phyloP scores from a whole-genome alignment of 495 filamentous ascomycete species.

The Trichoderma erinaceum region DNA sequence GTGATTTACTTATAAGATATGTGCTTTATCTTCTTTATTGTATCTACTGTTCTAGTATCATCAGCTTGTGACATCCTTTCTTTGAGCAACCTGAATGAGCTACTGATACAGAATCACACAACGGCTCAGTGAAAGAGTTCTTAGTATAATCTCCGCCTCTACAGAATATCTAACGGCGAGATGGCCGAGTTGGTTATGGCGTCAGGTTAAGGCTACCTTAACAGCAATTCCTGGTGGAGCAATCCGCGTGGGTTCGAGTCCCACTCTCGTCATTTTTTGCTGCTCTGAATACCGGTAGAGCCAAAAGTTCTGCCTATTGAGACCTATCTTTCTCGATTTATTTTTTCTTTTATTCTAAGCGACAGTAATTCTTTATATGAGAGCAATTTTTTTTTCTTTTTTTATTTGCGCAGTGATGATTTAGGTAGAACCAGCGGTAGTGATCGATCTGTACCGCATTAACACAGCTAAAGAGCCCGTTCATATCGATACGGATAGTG shows the following conservation, averaged over 20 bases:
- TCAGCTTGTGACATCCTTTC: neutral
- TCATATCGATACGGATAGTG: slow-evolving; percentile 10
- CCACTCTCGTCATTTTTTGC: slow-evolving; percentile 32
- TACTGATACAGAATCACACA: neutral
- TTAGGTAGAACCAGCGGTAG: too few species aligned
- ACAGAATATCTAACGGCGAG: neutral
- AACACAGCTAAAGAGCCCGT: neutral
- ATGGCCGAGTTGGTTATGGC: slow-evolving; percentile 14
- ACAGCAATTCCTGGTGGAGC: slow-evolving; percentile 22
- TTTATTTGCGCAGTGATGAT: neutral
- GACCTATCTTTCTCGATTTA: too few species aligned
- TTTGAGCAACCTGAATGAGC: too few species aligned
- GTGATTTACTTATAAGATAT: neutral
- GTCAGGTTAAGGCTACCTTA: slow-evolving; percentile 14
- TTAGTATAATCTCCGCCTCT: neutral
- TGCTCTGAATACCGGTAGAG: neutral
- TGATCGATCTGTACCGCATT: neutral
- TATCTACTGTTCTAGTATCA: neutral
- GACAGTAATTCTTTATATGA: neutral
- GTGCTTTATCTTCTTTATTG: neutral
- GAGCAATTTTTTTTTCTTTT: neutral
- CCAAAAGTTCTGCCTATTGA: too few species aligned
- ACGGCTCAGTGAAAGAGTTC: neutral
- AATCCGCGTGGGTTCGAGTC: slow-evolving; percentile 38
- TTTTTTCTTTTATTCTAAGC: neutral